Evolutionary conservation across 1,284 basidiomycete genomes (phyloP), one percentile per base, ranked within the genome.

Genomic region (Gomphus sp.): DNA sequence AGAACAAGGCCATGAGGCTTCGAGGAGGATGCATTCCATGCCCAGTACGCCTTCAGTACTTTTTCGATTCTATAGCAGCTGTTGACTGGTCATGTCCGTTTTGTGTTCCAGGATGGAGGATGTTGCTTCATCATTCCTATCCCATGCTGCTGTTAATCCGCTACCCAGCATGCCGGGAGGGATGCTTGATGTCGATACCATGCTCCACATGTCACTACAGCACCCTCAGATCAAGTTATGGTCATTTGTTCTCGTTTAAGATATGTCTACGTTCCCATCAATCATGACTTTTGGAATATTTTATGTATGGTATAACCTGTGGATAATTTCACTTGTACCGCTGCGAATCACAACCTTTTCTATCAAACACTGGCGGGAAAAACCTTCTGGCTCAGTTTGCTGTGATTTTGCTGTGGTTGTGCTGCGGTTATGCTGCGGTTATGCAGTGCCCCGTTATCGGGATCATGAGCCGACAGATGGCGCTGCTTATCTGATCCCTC

Each of bases 11-110:
- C 1, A 56, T 61, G 63, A 65, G 66, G 43, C 45, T 66, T 25
- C 61, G 66, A 60, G 66, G 66, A 33, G 66, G 66, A 16, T 67
- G 66, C 58, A 64, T 67, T 28, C 66, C 66, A n/a, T 66, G 66
- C 45, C 66, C 66, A 45, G 66, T 67, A 58, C 57, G 65, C 60
- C 4, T 37, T 37, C 28, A 10, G 16, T n/a, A 43, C n/a, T 36
- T 22, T 22, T 11, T 36, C 18, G 34, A 6, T 56, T 31, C 31
- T 36, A 47, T 16, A 3, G 3, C 36, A 22, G 16, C 8, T 16
- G 28, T 37, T n/a, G 11, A 33, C 34, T 33, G 22, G 22, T 43
- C 2, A 51, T 14, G n/a, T 52, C n/a, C n/a, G 12, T 47, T 33
- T 11, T n/a, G 3, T 28, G 18, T 14, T 44, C 31, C 43, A 65